Conservation (phyloP, 2,329 filamentous ascomycete species). For the Fusarium temperatum region DNA sequence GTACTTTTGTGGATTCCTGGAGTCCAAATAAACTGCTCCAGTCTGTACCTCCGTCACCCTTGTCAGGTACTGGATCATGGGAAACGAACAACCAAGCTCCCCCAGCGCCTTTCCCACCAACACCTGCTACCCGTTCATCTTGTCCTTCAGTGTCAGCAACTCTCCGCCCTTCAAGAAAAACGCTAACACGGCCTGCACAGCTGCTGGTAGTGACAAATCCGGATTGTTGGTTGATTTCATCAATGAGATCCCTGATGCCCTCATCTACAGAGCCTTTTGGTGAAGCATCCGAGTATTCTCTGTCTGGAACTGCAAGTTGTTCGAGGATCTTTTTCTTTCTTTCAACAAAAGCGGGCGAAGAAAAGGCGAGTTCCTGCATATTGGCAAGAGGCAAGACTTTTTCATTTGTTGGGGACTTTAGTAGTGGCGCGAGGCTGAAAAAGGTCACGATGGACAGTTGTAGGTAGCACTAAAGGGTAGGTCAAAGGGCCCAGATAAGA, state of each 20-base stretch:
- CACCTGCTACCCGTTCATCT: conserved; percentile 59
- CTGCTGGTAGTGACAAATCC: conserved; percentile 93
- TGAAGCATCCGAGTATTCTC: conserved; percentile 81
- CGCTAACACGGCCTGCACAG: conserved; percentile 86
- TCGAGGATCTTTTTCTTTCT: conserved; percentile 79
- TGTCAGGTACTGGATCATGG: conserved; percentile 71
- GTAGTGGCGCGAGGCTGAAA: conserved; percentile 37
- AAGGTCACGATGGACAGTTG: conserved; percentile 19
- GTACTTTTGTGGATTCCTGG: conserved; percentile 36
- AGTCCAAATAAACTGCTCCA: conserved; percentile 46
- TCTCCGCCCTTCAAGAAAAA: conserved; percentile 84
- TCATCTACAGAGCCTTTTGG: conserved; percentile 89
- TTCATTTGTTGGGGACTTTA: conserved; percentile 24
- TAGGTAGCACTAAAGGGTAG: conserved; percentile 10
- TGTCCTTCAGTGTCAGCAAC: conserved; percentile 28
- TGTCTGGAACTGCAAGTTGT: conserved; percentile 73
- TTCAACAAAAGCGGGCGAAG: conserved; percentile 56
- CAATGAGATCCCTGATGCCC: conserved; percentile 79
- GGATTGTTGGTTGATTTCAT: conserved; percentile 76
- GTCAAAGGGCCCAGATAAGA: conserved; percentile 11
- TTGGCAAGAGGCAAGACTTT: conserved; percentile 18
- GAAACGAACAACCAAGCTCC: conserved; percentile 89
- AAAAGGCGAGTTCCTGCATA: conserved; percentile 46
- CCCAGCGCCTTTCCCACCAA: conserved; percentile 86
- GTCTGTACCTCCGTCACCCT: conserved; percentile 40